Evolutionary conservation across 495 filamentous ascomycete genomes (phyloP).

Genomic region (Amphirosellinia nigrospora): DNA sequence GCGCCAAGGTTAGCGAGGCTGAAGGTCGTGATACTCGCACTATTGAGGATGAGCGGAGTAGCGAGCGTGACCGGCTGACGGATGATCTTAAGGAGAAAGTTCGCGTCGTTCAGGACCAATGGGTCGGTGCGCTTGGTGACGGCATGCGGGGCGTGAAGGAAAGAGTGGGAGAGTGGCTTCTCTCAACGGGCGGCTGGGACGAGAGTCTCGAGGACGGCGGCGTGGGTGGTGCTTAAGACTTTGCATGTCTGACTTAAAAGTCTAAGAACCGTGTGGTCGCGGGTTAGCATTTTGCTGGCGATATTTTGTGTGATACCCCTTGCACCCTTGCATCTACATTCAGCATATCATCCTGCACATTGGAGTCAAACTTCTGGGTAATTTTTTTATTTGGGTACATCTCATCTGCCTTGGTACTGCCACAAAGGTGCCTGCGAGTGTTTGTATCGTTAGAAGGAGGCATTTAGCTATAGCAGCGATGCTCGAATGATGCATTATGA

Average conservation of each 20-base stretch:
- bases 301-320: slow-evolving; percentile 25
- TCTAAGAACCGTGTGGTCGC: background rate
- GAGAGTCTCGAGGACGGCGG: slow-evolving; percentile 62
- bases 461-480: slow-evolving; percentile 3
- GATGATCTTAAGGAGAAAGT: slow-evolving; percentile 94
- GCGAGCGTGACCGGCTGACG: slow-evolving; percentile 73
- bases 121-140: slow-evolving; percentile 61
- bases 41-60: slow-evolving; percentile 64
- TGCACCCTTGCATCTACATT: slow-evolving; percentile 3
- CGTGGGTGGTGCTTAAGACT: slow-evolving; percentile 47
- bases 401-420: background rate
- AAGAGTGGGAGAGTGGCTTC: slow-evolving; percentile 67
- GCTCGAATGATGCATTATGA: slow-evolving; percentile 14
- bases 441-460: background rate
- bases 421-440: background rate
- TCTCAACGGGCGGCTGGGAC: slow-evolving; percentile 76
- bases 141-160: slow-evolving; percentile 57
- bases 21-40: slow-evolving; percentile 62
- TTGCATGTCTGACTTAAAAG: background rate
- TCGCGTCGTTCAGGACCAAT: slow-evolving; percentile 85
- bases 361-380: background rate
- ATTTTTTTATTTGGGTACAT: background rate
- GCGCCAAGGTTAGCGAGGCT: slow-evolving; percentile 59
- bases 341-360: background rate
- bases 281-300: slow-evolving; percentile 18